phyloP scores from a whole-genome alignment of 2,329 filamentous ascomycete genomes.

The Cladosporium sp. region DNA sequence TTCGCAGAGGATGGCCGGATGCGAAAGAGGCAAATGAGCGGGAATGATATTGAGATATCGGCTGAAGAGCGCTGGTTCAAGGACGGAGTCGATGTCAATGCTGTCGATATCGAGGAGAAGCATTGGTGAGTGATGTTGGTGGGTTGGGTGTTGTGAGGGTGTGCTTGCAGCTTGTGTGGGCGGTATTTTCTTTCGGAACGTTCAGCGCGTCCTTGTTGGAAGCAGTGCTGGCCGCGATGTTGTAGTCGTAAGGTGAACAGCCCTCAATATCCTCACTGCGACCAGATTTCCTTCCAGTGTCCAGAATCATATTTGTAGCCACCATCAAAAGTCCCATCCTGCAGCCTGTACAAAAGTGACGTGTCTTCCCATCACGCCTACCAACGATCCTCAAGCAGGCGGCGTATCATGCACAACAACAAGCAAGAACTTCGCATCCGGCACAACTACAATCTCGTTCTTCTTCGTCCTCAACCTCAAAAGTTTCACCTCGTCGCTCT shows the following conservation, averaged over 20 bases:
- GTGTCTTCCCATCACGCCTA: neutral
- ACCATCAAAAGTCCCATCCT: neutral
- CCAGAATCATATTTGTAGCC: neutral
- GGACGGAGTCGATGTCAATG: constrained; percentile 64
- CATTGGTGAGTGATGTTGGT: constrained; percentile 55
- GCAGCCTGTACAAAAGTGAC: neutral
- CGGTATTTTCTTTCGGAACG: neutral
- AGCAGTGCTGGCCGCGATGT: neutral
- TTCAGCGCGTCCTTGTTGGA: neutral
- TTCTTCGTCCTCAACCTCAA: constrained; percentile 78
- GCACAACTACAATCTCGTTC: constrained; percentile 80
- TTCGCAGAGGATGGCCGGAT: constrained; percentile 70
- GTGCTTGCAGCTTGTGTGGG: neutral
- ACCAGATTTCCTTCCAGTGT: neutral
- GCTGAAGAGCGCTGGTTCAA: constrained; percentile 68
- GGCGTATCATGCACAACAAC: constrained; percentile 82
- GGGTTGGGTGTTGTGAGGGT: neutral
- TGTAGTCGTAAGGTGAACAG: neutral
- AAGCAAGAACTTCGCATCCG: constrained; percentile 74
- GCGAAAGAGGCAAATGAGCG: constrained; percentile 75
- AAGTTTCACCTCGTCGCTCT: constrained; percentile 78
- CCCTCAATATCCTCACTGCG: neutral
- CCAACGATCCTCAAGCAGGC: constrained; percentile 51
- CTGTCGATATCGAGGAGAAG: constrained; percentile 64
- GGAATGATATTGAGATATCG: constrained; percentile 66